phyloP scores from a whole-genome alignment of 352 stramenopile species.

The Phytophthora quininea region DNA sequence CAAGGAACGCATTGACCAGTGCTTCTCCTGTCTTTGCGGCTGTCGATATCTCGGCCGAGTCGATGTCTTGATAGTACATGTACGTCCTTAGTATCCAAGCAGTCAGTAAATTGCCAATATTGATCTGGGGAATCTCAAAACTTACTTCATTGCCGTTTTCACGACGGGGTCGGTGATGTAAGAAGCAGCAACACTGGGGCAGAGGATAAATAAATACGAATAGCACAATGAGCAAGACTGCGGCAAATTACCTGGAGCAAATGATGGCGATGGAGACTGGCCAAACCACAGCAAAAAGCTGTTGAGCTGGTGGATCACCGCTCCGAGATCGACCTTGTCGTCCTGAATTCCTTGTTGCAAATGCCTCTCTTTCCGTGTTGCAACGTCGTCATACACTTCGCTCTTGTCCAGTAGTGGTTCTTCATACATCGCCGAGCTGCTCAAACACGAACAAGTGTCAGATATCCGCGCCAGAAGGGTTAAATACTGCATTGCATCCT shows the following conservation, averaged over 20 bases:
- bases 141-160: slow-evolving; percentile 65
- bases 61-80: slow-evolving; percentile 84
- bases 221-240: no score
- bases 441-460: slow-evolving; percentile 1
- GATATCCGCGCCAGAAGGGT: no score
- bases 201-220: not conserved
- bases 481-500: not conserved
- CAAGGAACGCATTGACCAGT: slow-evolving; percentile 77
- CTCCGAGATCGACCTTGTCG: slow-evolving; percentile 32
- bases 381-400: slow-evolving; percentile 5
- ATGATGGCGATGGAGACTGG: slow-evolving; percentile 80
- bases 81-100: slow-evolving; percentile 46
- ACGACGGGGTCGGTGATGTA: slow-evolving; percentile 53
- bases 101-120: not conserved
- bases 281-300: slow-evolving; percentile 80
- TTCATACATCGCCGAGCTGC: slow-evolving; percentile 47
- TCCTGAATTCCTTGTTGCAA: slow-evolving; percentile 22
- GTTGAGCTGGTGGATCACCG: slow-evolving; percentile 69
- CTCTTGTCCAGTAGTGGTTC: slow-evolving; percentile 59
- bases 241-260: slow-evolving; percentile 47
- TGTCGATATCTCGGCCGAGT: slow-evolving; percentile 45
- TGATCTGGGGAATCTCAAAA: no score
- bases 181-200: slow-evolving; percentile 53
- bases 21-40: slow-evolving; percentile 59
- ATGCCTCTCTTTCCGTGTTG: slow-evolving; percentile 17